Evolutionary conservation across 2,329 filamentous ascomycete genomes (phyloP), one percentile per base, ranked within the genome.

Genomic region (Pestalotiopsis sp.): DNA sequence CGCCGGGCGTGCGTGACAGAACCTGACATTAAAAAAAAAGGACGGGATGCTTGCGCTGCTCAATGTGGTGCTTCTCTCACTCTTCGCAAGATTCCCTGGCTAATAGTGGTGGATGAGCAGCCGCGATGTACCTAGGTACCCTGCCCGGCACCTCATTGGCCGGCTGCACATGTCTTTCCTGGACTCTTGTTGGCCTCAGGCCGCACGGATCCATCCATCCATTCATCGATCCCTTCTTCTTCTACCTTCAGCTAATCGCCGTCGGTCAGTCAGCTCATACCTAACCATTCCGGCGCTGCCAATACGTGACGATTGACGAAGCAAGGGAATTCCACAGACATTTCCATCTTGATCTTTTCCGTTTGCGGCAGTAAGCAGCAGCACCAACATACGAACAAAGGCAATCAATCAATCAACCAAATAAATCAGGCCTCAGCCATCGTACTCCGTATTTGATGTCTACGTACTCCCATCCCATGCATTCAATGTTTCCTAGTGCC

Each of bases 361-460:
- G 52, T 66, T 66, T 66, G 64, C 64, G 64, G 56, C 35, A 66
- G 52, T 66, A 66, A 66, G 59, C 30, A 35, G 30, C 30, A 35
- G 7, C 30, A 9, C 30, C 30, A 35, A 35, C 56, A n/a, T n/a
- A 13, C 22, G 20, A 24, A 26, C 56, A 58, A 57, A 26, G 56
- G 44, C 44, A 52, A 52, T 52, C 44, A 52, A 52, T 52, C 17
- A 26, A 26, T 26, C 26, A 26, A 26, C 26, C 26, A 35, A 35
- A 35, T 35, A 9, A 35, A 35, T 9, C 30, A 9, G 9, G n/a
- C 44, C 17, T 20, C 44, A 52, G 7, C 7, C 9, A 52, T 52
- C 44, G 17, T 52, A 35, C 6, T 35, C 30, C 44, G 4, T n/a
- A n/a, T 52, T n/a, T n/a, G 20, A 52, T 22, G 44, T 52, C 44